Evolutionary conservation across 139 green algal genomes (phyloP).

Genomic region (Picocystis salinarum): DNA sequence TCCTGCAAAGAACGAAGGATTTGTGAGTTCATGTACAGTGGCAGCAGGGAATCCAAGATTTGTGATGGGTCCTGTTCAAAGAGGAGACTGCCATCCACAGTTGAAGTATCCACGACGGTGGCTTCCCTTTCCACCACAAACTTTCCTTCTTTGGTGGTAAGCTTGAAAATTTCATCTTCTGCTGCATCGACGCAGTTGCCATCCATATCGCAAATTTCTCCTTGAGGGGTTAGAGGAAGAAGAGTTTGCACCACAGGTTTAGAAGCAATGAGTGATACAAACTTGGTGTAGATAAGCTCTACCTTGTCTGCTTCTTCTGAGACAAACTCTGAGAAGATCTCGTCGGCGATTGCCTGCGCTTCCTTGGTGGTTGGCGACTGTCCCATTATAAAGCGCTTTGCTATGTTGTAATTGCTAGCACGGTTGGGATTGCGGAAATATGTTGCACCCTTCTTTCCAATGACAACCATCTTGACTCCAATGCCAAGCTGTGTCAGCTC

Average conservation of each 20-base stretch:
- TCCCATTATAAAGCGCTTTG: slow-evolving; percentile 58
- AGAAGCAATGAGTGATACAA: slow-evolving; percentile 85
- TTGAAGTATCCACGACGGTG: slow-evolving; percentile 28
- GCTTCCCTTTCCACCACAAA: slow-evolving; percentile 70
- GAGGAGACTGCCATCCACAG: slow-evolving; percentile 66
- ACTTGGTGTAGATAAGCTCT: slow-evolving; percentile 96
- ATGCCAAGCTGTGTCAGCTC: slow-evolving; percentile 75
- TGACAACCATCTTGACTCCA: slow-evolving; percentile 50
- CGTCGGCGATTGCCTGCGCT: slow-evolving; percentile 86
- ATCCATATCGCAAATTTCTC: slow-evolving; percentile 83
- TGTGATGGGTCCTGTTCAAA: slow-evolving; percentile 98
- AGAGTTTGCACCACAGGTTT: slow-evolving; percentile 85
- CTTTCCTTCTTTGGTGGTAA: slow-evolving; percentile 74
- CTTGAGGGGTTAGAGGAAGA: slow-evolving; percentile 72
- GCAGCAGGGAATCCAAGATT: slow-evolving; percentile 95
- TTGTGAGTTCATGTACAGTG: slow-evolving; percentile 92
- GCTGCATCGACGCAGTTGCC: slow-evolving; percentile 89
- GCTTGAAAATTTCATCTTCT: slow-evolving; percentile 95
- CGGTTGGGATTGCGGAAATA: slow-evolving; percentile 73
- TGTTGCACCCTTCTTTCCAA: slow-evolving; percentile 79
- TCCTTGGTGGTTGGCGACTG: slow-evolving; percentile 81
- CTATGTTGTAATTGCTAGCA: slow-evolving; percentile 53
- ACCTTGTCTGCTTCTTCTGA: slow-evolving; percentile 37
- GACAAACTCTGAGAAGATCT: slow-evolving; percentile 93
- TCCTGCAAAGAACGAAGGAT: slow-evolving; percentile 66